Base-by-base conservation (phyloP, 2,329 filamentous ascomycete species). In the Coleophoma eucalyptorum region DNA sequence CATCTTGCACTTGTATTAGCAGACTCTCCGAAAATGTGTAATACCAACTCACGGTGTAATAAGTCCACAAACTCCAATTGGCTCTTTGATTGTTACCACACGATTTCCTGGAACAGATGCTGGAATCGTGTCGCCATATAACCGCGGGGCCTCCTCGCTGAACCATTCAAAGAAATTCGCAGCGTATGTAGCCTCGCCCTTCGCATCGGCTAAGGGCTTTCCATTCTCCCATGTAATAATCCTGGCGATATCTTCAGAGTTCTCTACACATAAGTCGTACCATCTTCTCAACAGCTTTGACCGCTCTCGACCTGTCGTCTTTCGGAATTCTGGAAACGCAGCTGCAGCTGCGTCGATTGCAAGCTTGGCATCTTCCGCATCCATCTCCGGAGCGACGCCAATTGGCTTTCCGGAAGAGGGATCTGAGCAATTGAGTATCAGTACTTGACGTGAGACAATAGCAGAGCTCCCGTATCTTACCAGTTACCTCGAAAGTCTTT, bases 211-310 rank as follows among this genome's bases (percentile, higher is more conserved):
- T 26, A 88, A 64, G 1, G 90, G 89, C 74, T 96, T 96, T 57
- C 90, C 90, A 59, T 95, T 95, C 74, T 96, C 90, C 84, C 87
- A 89, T 37, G 90, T 94, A 63, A 96, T 91, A 55, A 96, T 77
- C 54, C 78, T 89, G 7, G 89, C 88, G 32, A 96, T 75, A 65
- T 96, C 90, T 31, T 92, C 89, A 43, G 81, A 76, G 61, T 95
- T 91, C 54, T 87, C 87, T 32, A 86, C 68, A 76, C 94, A 83
- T 58, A 93, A 74, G 58, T 93, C 84, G 69, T 90, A 90, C 90
- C 89, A 95, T 66, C 82, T 86, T 50, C 88, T 79, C 57, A 96
- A 75, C 64, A 93, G 73, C 68, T 83, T 84, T 47, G 88, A 78
- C 52, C 89, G 81, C 72, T 92, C 80, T 51, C 90, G 86, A 52